Conservation (phyloP, 768 basidiomycete species). For the Cystobasidium ongulense region DNA sequence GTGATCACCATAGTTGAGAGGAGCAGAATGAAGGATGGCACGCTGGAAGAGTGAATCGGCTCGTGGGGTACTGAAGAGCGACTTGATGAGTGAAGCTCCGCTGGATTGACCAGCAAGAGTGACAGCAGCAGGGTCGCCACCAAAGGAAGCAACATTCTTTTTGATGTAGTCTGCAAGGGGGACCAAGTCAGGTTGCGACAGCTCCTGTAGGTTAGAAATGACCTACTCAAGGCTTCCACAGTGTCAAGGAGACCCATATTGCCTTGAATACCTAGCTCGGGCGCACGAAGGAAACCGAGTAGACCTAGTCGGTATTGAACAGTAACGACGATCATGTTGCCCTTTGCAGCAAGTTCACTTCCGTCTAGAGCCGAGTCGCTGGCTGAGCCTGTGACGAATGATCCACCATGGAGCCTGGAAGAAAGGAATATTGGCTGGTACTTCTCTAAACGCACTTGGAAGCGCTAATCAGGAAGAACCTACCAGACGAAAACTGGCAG, state of each 20-base stretch:
- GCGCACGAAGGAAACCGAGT: conserved; percentile 48
- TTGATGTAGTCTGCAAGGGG: conserved; percentile 53
- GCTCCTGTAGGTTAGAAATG: neutral
- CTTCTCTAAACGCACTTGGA: neutral
- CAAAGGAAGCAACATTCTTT: conserved; percentile 57
- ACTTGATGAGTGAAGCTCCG: conserved; percentile 59
- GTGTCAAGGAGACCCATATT: conserved; percentile 67
- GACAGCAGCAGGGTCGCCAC: conserved; percentile 56
- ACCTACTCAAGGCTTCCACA: conserved; percentile 53
- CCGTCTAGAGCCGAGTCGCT: conserved; percentile 68
- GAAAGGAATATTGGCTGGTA: neutral
- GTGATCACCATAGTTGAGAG: conserved; percentile 52
- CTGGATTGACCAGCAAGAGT: conserved; percentile 50
- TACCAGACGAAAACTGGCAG: conserved; percentile 45
- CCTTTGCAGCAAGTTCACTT: conserved; percentile 60
- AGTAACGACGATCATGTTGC: conserved; percentile 68
- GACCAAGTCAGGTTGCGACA: neutral
- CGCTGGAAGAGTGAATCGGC: conserved; percentile 64
- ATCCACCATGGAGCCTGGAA: conserved; percentile 75
- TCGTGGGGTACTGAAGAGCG: conserved; percentile 64
- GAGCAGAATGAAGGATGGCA: conserved; percentile 77
- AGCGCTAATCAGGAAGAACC: neutral
- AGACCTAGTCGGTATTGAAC: conserved; percentile 77
- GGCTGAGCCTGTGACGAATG: conserved; percentile 63
- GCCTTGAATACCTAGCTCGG: conserved; percentile 42